Evolutionary conservation across 495 filamentous ascomycete genomes (phyloP).

Genomic region (Trichoderma reesei): DNA sequence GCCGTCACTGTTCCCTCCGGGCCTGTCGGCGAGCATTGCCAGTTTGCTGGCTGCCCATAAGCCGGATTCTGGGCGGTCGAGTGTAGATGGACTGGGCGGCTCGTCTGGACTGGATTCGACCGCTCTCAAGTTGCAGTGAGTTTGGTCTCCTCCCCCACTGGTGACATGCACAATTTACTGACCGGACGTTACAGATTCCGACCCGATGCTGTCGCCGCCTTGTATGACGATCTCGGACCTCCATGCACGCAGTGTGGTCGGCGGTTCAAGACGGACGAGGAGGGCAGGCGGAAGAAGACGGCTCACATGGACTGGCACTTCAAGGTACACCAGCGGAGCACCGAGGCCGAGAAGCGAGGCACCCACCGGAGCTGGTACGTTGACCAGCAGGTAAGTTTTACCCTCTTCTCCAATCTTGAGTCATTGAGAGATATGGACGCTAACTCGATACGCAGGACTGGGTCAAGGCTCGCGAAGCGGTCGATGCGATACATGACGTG

Average conservation of each 20-base stretch:
- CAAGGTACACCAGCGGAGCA: constrained; percentile 78
- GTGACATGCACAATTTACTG: constrained; percentile 16
- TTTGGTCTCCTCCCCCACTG: constrained; percentile 9
- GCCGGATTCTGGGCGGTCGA: background rate
- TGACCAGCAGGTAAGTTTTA: constrained; percentile 66
- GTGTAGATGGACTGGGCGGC: constrained; percentile 4
- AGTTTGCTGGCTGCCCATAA: constrained; percentile 10
- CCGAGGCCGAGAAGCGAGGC: constrained; percentile 68
- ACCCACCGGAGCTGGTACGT: constrained; percentile 91
- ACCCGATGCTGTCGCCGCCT: constrained; percentile 54
- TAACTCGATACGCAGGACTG: constrained; percentile 51
- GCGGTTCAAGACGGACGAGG: constrained; percentile 65
- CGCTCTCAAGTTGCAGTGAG: constrained; percentile 67
- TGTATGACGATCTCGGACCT: constrained; percentile 72
- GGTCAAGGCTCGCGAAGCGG: constrained; percentile 70
- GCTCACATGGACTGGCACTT: constrained; percentile 98
- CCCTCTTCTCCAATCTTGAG: constrained; percentile 1
- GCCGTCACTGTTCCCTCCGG: constrained; percentile 3
- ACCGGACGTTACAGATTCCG: constrained; percentile 50
- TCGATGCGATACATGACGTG: constrained; percentile 49
- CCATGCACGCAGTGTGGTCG: constrained; percentile 86
- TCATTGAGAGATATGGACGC: background rate
- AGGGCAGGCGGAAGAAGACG: constrained; percentile 77
- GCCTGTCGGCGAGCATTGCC: constrained; percentile 11
- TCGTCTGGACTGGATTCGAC: constrained; percentile 48